A percentile compares a stretch with the other conserved stretches of the same genome.
phyloP scores from a whole-genome alignment of 768 basidiomycete genomes.

The Amanita thiersii region DNA sequence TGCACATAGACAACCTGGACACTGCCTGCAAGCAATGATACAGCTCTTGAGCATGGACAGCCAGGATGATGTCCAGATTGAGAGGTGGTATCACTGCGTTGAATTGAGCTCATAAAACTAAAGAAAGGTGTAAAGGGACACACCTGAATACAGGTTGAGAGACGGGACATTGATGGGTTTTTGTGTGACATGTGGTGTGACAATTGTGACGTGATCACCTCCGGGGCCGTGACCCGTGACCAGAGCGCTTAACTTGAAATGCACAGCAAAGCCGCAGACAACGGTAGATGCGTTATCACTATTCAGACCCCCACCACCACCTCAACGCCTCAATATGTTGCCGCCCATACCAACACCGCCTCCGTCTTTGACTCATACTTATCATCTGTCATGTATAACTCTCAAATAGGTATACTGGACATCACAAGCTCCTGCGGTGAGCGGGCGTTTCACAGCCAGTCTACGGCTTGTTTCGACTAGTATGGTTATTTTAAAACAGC shows the following conservation, averaged over 20 bases:
- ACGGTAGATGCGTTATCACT: constrained; percentile 5
- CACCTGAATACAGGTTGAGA: no score
- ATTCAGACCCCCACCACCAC: constrained; percentile 1
- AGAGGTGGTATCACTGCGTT: constrained; percentile 5
- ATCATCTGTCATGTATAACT: neutral
- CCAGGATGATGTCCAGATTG: constrained; percentile 27
- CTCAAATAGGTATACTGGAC: no score
- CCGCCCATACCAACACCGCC: neutral
- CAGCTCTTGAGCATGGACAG: constrained; percentile 73
- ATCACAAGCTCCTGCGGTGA: no score
- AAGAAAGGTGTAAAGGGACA: no score
- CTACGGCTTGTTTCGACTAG: neutral
- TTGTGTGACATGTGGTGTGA: no score
- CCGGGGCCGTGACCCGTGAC: no score
- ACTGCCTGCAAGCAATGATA: constrained; percentile 44
- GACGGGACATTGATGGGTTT: no score
- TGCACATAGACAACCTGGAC: constrained; percentile 37
- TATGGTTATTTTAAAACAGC: neutral
- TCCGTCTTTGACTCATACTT: neutral
- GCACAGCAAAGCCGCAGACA: constrained; percentile 3
- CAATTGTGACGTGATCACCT: no score
- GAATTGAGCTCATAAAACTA: no score
- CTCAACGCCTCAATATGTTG: neutral
- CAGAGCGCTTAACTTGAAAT: no score
- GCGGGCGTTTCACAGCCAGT: no score